phyloP scores from a whole-genome alignment of 1,139 yeast species.

The Kurtzmaniella quercitrusa region DNA sequence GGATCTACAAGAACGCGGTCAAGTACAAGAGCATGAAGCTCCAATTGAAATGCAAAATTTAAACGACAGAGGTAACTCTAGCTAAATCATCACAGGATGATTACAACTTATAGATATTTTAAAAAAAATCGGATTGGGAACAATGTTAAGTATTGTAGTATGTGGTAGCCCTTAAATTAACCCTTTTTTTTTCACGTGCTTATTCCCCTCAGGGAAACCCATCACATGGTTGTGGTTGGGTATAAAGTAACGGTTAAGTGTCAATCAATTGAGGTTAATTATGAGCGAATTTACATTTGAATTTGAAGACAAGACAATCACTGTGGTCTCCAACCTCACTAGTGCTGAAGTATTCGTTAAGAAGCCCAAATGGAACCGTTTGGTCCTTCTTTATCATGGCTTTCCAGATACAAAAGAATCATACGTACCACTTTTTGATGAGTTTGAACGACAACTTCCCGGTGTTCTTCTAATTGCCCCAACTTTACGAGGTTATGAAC shows the following conservation, averaged over 20 bases:
- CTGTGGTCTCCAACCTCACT: constrained; percentile 23
- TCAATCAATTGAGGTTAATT: not conserved
- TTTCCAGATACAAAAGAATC: constrained; percentile 40
- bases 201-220: not conserved
- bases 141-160: not conserved
- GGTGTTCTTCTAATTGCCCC: constrained; percentile 32
- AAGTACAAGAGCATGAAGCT: constrained; percentile 11
- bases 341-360: constrained; percentile 15
- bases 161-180: no score
- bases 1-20: constrained; percentile 47
- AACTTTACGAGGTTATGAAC: constrained; percentile 40
- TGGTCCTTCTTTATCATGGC: constrained; percentile 37
- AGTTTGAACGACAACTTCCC: constrained; percentile 16
- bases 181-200: not conserved
- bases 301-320: constrained; percentile 21
- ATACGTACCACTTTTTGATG: constrained; percentile 24
- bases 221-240: not conserved
- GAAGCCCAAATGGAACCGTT: constrained; percentile 20
- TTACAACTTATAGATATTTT: not conserved
- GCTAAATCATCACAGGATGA: not conserved
- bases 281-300: constrained; percentile 10
- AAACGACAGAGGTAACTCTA: not conserved
- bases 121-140: no score
- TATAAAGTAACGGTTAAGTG: not conserved
- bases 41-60: constrained; percentile 2